These are phyloP conservation scores for Hippophae tibetana DNA, from an alignment of 306 rosid species.

Conservation along the genomic window DNA sequence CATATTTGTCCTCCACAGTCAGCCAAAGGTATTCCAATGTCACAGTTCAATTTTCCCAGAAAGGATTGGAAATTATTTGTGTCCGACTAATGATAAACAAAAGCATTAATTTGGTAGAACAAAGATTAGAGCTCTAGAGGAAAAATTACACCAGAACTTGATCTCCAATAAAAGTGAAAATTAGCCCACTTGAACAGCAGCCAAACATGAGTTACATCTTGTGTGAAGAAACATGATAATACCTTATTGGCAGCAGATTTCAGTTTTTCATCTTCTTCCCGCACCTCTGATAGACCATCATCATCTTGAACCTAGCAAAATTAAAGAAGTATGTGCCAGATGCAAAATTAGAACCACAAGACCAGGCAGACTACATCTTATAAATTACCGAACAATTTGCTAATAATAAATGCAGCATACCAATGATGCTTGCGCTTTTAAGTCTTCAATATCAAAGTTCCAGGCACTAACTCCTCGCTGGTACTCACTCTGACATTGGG, in stretches of 20 bases:
- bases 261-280: too few relatives aligned
- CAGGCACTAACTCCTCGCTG: conserved; percentile 99
- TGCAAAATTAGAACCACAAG: too few relatives aligned
- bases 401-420: conserved; percentile 30
- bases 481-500: conserved; percentile 71
- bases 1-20: conserved; percentile 30
- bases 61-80: conserved; percentile 35
- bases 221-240: conserved; percentile 1
- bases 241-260: too few relatives aligned
- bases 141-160: neutral
- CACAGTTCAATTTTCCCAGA: conserved; percentile 37
- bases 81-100: conserved; percentile 33
- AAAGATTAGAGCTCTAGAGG: neutral
- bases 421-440: conserved; percentile 94
- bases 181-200: neutral
- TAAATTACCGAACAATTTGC: neutral
- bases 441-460: conserved; percentile 90
- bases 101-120: neutral
- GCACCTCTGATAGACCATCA: too few relatives aligned
- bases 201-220: conserved; percentile 5
- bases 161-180: conserved; percentile 6
- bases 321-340: too few relatives aligned
- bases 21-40: conserved; percentile 32
- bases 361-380: neutral
- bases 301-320: too few relatives aligned